phyloP scores from a whole-genome alignment of 2,329 filamentous ascomycete species.

The Penicillium corylophilum region DNA sequence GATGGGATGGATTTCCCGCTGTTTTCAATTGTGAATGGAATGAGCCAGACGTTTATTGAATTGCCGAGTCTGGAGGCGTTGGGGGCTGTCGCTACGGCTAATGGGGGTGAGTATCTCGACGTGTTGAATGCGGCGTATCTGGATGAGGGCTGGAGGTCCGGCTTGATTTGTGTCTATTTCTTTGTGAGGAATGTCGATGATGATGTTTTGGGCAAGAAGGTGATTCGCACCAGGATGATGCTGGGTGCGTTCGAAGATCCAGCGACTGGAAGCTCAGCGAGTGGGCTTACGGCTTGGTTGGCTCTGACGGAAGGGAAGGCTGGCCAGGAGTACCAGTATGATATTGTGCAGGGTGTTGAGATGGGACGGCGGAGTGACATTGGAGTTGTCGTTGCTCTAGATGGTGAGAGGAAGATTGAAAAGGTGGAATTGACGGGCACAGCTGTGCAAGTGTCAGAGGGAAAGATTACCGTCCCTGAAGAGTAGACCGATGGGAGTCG shows the following conservation, averaged over 20 bases:
- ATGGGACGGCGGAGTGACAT: conserved; percentile 57
- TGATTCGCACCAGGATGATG: conserved; percentile 35
- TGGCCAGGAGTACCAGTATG: conserved; percentile 41
- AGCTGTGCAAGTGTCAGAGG: conserved; percentile 37
- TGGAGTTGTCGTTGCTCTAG: conserved; percentile 29
- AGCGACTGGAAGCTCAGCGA: conserved; percentile 58
- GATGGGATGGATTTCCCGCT: conserved; percentile 25
- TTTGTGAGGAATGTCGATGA: conserved; percentile 52
- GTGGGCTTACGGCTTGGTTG: conserved; percentile 57
- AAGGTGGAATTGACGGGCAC: conserved; percentile 36
- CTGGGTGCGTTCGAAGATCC: conserved; percentile 32
- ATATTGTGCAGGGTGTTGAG: conserved; percentile 65
- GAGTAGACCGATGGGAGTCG: background rate
- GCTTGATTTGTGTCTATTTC: conserved; percentile 34
- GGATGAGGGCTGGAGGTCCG: conserved; percentile 35
- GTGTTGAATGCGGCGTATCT: conserved; percentile 20
- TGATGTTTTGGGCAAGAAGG: conserved; percentile 50
- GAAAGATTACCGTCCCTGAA: conserved; percentile 29
- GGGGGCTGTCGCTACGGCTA: conserved; percentile 30
- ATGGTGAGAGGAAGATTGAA: conserved; percentile 28
- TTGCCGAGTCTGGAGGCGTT: conserved; percentile 62
- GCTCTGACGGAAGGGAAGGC: conserved; percentile 43
- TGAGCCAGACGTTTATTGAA: conserved; percentile 62
- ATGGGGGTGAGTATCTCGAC: conserved; percentile 26
- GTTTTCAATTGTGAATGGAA: conserved; percentile 43